Conservation (phyloP, 176 grass and related monocot genomes). For the Eragrostis curvula region DNA sequence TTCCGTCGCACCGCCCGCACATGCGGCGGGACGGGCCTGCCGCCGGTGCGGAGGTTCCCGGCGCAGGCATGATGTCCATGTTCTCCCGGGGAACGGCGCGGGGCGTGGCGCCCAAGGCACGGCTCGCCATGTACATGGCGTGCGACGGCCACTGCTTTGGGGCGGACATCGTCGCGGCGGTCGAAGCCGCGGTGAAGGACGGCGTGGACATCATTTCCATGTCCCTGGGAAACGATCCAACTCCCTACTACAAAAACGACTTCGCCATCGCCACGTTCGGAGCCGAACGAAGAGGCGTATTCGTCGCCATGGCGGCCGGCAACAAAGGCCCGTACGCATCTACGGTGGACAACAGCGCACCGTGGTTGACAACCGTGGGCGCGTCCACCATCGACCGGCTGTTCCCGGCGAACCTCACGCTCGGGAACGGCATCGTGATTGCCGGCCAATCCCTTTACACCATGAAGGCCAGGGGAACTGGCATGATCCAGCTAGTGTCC, state of each 20-base stretch:
- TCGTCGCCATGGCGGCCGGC: conserved; percentile 21
- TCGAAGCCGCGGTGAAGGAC: conserved; percentile 30
- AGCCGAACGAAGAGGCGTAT: not conserved
- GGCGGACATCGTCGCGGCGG: not conserved
- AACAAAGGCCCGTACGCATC: not conserved
- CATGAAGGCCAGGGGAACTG: not conserved
- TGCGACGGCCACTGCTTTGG: fast-evolving
- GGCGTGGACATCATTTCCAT: conserved; percentile 25
- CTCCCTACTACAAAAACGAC: not conserved
- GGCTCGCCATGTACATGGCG: conserved; percentile 31
- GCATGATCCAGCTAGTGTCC: not conserved
- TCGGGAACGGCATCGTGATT: not conserved
- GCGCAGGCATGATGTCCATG: not conserved
- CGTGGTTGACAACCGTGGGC: conserved; percentile 38
- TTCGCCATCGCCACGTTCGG: not conserved
- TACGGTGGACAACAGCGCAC: not conserved
- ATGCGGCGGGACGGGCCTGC: no score
- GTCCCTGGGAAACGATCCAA: not conserved
- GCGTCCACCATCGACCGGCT: not conserved
- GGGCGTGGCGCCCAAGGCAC: conserved; percentile 12
- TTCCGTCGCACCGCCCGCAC: no score
- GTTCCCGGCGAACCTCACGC: not conserved
- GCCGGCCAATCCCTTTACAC: not conserved
- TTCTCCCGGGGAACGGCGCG: not conserved
- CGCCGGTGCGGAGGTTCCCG: not conserved